These are phyloP conservation scores for Leptoxyphium fumago DNA, from an alignment of 2,329 filamentous ascomycete genomes.

Conservation along the genomic window DNA sequence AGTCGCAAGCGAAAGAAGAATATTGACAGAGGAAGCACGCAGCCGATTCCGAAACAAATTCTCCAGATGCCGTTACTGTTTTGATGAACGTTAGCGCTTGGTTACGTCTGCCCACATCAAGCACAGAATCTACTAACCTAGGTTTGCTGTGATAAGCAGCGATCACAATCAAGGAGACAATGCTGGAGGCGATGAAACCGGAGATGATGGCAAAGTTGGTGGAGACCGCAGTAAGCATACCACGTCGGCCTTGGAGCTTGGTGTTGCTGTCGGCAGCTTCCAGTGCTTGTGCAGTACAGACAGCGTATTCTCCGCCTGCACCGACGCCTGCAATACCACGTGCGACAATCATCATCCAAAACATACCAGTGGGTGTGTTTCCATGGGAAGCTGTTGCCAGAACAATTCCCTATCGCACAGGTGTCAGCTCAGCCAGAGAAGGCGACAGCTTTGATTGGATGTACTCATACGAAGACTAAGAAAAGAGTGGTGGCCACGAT, in stretches of 20 bases:
- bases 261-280: neutral
- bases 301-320: neutral
- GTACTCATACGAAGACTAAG: neutral
- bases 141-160: neutral
- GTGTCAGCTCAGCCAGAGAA: too few relatives aligned
- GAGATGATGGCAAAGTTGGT: neutral
- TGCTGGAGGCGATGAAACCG: neutral
- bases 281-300: neutral
- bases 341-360: neutral
- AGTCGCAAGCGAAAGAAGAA: neutral
- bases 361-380: neutral
- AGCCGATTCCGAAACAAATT: neutral
- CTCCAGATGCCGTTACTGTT: neutral
- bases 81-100: too few relatives aligned
- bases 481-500: neutral
- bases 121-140: neutral
- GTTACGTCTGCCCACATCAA: too few relatives aligned
- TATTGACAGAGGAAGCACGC: neutral
- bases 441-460: too few relatives aligned
- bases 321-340: neutral
- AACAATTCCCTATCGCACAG: neutral
- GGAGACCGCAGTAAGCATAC: neutral
- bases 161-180: neutral
- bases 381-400: neutral
- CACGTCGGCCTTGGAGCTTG: neutral